Conservation (phyloP, 2,329 filamentous ascomycete genomes). For the Microsporum ferrugineum region DNA sequence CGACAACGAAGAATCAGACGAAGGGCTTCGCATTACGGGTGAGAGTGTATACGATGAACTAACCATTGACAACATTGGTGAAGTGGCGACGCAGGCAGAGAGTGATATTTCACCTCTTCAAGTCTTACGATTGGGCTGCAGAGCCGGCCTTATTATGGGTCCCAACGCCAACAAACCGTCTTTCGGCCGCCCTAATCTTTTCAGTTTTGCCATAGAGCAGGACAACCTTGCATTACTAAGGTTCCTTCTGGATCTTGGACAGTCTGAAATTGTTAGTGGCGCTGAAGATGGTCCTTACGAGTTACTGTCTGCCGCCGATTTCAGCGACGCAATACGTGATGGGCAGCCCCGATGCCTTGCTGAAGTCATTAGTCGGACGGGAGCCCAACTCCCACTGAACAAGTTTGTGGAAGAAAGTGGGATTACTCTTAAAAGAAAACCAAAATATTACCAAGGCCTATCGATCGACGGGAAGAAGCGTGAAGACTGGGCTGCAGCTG, state of each 20-base stretch:
- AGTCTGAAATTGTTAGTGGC: constrained; percentile 11
- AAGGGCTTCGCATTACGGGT: background rate
- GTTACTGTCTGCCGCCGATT: constrained; percentile 14
- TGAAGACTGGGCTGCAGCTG: constrained; percentile 57
- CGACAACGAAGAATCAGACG: background rate
- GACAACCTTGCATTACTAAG: constrained; percentile 46
- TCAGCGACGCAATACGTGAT: constrained; percentile 34
- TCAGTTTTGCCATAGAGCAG: constrained; percentile 37
- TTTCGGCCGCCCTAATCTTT: background rate
- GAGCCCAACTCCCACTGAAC: constrained; percentile 56
- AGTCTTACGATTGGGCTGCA: constrained; percentile 38
- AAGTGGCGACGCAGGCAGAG: constrained; percentile 57
- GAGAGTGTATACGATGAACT: constrained; percentile 1
- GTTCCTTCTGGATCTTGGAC: constrained; percentile 46
- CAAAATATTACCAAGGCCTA: constrained; percentile 62
- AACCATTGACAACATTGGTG: constrained; percentile 64
- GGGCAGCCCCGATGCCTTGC: constrained; percentile 18
- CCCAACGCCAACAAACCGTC: background rate
- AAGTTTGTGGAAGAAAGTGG: constrained; percentile 55
- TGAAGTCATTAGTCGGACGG: constrained; percentile 31
- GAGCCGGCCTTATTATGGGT: constrained; percentile 20
- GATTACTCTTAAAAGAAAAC: constrained; percentile 23
- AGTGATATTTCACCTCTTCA: constrained; percentile 47
- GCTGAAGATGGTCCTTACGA: background rate
- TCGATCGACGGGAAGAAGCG: constrained; percentile 61